Evolutionary conservation across 371 early-diverging fungal species (phyloP).

Genomic region (Fennellomyces sp.): DNA sequence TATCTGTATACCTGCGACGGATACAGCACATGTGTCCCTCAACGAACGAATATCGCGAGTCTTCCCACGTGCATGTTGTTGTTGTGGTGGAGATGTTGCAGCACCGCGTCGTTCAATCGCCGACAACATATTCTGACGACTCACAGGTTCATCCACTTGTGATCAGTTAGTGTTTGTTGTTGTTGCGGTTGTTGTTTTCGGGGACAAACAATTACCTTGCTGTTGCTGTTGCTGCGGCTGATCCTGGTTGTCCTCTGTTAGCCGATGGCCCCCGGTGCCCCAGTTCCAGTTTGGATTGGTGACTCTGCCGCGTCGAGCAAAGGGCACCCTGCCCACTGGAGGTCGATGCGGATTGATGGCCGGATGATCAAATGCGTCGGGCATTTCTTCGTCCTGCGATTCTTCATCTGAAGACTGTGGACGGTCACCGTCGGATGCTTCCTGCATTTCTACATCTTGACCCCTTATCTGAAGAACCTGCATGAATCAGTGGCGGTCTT

Average conservation of each 20-base stretch:
- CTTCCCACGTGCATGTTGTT: conserved; percentile 3
- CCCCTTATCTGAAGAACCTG: neutral
- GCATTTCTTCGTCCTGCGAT: conserved; percentile 4
- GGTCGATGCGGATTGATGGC: conserved; percentile 16
- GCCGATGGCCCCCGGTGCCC: conserved; percentile 19
- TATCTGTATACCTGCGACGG: conserved; percentile 41
- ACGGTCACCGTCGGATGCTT: neutral
- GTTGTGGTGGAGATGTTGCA: neutral
- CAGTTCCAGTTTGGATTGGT: conserved; percentile 20
- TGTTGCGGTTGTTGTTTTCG: neutral
- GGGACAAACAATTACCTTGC: neutral
- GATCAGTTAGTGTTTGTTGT: neutral
- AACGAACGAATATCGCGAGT: conserved; percentile 19
- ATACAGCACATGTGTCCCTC: conserved; percentile 25
- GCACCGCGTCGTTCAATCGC: conserved; percentile 19
- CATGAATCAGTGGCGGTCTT: neutral
- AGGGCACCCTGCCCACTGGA: neutral
- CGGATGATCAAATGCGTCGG: neutral
- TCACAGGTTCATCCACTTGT: neutral
- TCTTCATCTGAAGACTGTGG: neutral
- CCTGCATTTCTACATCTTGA: neutral
- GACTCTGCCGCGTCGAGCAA: conserved; percentile 9
- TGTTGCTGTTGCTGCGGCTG: conserved; percentile 4
- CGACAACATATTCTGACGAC: conserved; percentile 13
- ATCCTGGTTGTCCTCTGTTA: conserved; percentile 7